A percentile compares a stretch with the other conserved stretches of the same genome.
These are phyloP conservation scores for Nicotiana benthamiana DNA, from an alignment of 257 asterid genomes.

Conservation along the genomic window DNA sequence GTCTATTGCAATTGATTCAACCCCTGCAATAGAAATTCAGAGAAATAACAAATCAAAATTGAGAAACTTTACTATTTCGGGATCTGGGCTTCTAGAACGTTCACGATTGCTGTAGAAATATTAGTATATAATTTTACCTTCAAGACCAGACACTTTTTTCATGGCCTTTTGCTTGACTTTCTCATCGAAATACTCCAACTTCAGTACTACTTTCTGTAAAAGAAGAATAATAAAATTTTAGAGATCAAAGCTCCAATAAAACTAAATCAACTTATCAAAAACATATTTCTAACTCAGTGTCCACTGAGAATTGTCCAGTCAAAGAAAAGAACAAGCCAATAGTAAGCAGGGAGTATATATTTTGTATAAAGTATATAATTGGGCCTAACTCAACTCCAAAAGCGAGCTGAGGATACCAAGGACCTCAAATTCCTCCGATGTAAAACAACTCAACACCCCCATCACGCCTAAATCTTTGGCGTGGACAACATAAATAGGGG, in stretches of 20 bases:
- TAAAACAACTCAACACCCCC: too few relatives aligned
- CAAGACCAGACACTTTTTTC: slow-evolving; percentile 21
- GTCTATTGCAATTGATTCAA: slow-evolving; percentile 55
- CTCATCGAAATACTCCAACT: slow-evolving; percentile 20
- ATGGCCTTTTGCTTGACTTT: slow-evolving; percentile 21
- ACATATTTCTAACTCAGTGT: background rate
- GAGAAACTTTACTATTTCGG: background rate
- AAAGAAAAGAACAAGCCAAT: background rate
- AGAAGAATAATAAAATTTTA: background rate
- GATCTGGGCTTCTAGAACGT: background rate
- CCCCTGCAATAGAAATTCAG: slow-evolving; percentile 25
- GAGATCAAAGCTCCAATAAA: background rate
- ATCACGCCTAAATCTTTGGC: too few relatives aligned
- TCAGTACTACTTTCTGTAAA: slow-evolving; percentile 27
- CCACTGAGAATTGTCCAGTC: background rate
- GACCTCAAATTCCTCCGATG: too few relatives aligned
- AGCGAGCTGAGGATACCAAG: too few relatives aligned
- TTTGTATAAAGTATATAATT: background rate
- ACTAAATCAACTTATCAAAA: too few relatives aligned
- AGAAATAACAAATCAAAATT: background rate
- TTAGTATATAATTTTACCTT: background rate
- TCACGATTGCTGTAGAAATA: background rate
- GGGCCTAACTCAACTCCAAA: too few relatives aligned
- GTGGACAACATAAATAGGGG: too few relatives aligned
- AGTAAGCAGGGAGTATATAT: background rate